Base-by-base conservation (phyloP, 1,139 yeast species). In the Ogataea hybrid region DNA sequence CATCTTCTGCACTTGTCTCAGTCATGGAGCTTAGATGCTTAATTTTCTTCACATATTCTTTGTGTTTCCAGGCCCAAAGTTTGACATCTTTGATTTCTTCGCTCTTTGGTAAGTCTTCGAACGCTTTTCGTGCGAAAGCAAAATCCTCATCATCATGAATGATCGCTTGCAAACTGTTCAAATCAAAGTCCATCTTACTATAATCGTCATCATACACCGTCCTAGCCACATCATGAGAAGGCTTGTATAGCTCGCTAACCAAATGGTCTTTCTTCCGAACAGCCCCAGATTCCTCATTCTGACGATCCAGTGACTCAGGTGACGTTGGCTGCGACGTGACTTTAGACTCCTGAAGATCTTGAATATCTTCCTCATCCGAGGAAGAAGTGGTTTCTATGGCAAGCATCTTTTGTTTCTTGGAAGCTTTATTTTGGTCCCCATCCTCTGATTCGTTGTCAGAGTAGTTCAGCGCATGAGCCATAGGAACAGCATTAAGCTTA, bases 131-230 rank as follows among this genome's bases (percentile, higher is more conserved):
- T 15, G 86, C 70, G 15, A 82, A 58, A 22, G 58, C 60, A 45
- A 81, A 65, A 62, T 89, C 97, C 59, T 89, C 96, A 1, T 76
- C 78, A 57, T 89, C 96, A 54, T 77, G 78, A 17, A 89, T 64
- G 1, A 77, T 47, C 3, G 64, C 59, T 52, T 83, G 85, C 3
- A 87, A 53, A 9, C 69, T 70, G 12, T 68, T 70, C 34, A 87
- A 56, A 40, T 77, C 80, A 21, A 75, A 59, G 4, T 42, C 41
- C 7, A 67, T 57, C 2, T 61, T 49, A 4, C 58, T 54, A 3
- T 63, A 52, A 14, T 56, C 54, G 41, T 75, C 81, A 2, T 71
- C 72, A 51, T 70, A 80, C 0, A 79, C 85, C 0, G 83, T 70
- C 23, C 57, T 52, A 1, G 86, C 83, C 5, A 48, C 51, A 8